Base-by-base conservation (phyloP, 805 yeast genomes). In the Cyberlindnera bimundalis region DNA sequence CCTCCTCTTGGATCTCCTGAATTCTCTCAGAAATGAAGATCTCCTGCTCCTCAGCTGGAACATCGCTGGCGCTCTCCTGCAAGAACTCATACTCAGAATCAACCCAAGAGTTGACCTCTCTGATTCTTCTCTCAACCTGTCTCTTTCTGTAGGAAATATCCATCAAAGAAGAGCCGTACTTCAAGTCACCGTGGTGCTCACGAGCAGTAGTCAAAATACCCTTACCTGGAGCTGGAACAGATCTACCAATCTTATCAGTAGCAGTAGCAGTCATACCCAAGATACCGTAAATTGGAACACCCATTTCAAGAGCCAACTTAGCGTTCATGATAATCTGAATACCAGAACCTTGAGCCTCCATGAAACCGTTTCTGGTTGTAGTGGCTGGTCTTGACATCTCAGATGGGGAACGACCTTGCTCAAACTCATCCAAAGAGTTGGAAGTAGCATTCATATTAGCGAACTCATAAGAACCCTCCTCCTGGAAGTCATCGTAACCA, bases 271-370 rank as follows among this genome's bases (percentile, higher is more conserved):
- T 77, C 77, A 90, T 70, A 40, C 95, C 99, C 56, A 90, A 75
- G 48, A 93, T 80, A 68, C 96, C 99, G 59, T 95, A 87, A 58
- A 93, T 87, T 64, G 99, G 99, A 56, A 95, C 97, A 73, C 99
- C 99, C 99, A 93, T 93, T 63, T 84, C 79, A 53, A 93, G 59
- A 28, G 99, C 99, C 52, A 93, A 73, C 53, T 84, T 88, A 40
- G 97, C 99, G 52, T 81, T 78, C 99, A 93, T 93, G 51, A 93
- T 78, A 51, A 93, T 82, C 74, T 93, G 97, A 55, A 87, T 84
- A 80, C 99, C 99, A 39, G 98, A 79, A 76, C 99, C 99, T 71
- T 93, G 99, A 29, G 99, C 83, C 76, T 93, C 99, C 98, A 93
- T 93, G 75, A 93, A 93, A 56, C 99, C 99, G 56, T 83, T 76